Percentiles rank a stretch among this genome's conserved stretches.
These are phyloP conservation scores for Podospora comata DNA, from an alignment of 495 filamentous ascomycete genomes.

Conservation along the genomic window DNA sequence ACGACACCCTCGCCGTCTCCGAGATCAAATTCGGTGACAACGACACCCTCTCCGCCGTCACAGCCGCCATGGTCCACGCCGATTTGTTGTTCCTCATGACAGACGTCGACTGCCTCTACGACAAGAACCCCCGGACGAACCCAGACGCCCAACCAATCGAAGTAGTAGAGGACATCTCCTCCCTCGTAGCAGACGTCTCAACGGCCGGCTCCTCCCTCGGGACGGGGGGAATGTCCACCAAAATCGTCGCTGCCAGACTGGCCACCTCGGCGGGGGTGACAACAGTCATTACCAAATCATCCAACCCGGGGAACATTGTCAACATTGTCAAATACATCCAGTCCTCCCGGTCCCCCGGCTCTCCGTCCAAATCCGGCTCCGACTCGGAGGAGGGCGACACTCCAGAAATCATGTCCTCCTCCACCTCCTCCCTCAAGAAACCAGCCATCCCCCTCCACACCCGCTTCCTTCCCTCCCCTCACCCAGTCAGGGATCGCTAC, in stretches of 20 bases:
- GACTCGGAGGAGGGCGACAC: conserved; percentile 24
- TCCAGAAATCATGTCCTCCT: conserved; percentile 35
- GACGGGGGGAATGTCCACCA: conserved; percentile 98
- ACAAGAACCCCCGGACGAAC: conserved; percentile 84
- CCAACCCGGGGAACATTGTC: conserved; percentile 86
- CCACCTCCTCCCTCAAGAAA: conserved; percentile 29
- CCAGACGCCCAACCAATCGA: conserved; percentile 86
- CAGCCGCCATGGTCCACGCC: conserved; percentile 94
- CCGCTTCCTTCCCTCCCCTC: conserved; percentile 81
- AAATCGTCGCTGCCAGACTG: conserved; percentile 90
- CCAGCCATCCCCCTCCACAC: conserved; percentile 73
- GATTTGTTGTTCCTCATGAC: conserved; percentile 99
- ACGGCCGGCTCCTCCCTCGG: conserved; percentile 83
- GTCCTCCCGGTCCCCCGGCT: conserved; percentile 42
- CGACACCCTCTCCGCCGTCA: conserved; percentile 93
- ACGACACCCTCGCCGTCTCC: conserved; percentile 92
- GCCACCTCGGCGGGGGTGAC: conserved; percentile 95
- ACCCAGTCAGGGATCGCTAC: conserved; percentile 84
- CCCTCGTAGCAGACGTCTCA: conserved; percentile 85
- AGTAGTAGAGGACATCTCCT: conserved; percentile 83
- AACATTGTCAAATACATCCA: conserved; percentile 83
- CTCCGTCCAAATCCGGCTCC: conserved; percentile 21
- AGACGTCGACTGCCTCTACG: conserved; percentile 95
- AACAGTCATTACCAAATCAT: conserved; percentile 88
- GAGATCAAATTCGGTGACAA: conserved; percentile 99